phyloP scores from a whole-genome alignment of 2,329 filamentous ascomycete species.

The Aspergillus melleus region DNA sequence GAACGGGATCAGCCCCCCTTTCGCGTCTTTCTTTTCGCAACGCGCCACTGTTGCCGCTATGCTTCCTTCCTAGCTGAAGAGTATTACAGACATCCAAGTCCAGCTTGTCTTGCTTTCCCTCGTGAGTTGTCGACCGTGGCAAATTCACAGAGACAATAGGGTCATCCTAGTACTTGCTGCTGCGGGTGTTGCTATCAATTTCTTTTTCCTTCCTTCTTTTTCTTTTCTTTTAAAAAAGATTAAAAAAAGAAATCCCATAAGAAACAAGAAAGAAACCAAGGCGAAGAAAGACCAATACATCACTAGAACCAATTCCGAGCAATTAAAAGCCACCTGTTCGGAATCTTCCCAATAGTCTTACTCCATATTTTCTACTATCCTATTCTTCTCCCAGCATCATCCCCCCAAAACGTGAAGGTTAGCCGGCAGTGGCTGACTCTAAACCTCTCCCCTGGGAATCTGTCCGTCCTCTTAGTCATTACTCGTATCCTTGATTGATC shows the following conservation, averaged over 20 bases:
- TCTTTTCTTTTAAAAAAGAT: not conserved
- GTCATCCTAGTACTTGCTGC: not conserved
- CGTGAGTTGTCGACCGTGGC: slow-evolving; percentile 35
- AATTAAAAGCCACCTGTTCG: not conserved
- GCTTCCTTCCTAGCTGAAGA: slow-evolving; percentile 9
- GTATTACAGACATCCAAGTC: slow-evolving; percentile 6
- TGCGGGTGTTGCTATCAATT: slow-evolving; percentile 1
- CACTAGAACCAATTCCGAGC: not conserved
- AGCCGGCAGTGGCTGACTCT: not conserved
- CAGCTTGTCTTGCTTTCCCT: slow-evolving; percentile 10
- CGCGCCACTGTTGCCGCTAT: slow-evolving; percentile 22
- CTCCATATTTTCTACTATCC: not conserved
- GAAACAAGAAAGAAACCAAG: not conserved
- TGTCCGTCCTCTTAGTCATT: not conserved
- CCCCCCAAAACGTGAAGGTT: not conserved
- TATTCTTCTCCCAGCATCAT: not conserved
- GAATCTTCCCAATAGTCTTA: not conserved
- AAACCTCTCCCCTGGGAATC: not conserved
- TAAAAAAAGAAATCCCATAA: not conserved
- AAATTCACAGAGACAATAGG: slow-evolving; percentile 12
- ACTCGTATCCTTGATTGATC: not conserved
- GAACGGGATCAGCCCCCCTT: slow-evolving; percentile 20
- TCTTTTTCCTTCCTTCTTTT: not conserved
- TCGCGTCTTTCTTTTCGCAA: slow-evolving; percentile 9
- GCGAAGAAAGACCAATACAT: not conserved